Conservation (phyloP, 176 grass and related monocot species). For the Coix lacrymajobi region DNA sequence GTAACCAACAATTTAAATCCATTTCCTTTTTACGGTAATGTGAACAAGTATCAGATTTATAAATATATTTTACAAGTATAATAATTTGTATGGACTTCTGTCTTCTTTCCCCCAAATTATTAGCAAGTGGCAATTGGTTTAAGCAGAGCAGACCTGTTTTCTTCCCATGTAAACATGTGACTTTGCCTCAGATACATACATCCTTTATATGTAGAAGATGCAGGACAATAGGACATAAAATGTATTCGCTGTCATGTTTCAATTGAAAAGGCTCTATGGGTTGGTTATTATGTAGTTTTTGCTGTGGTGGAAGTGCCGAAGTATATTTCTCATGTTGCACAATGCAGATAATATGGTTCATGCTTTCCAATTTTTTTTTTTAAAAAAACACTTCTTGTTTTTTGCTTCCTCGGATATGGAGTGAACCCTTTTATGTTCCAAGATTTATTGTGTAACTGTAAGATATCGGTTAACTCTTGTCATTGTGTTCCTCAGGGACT, state of each 20-base stretch:
- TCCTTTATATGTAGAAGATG: not conserved
- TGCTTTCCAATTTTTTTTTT: not conserved
- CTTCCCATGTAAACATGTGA: not conserved
- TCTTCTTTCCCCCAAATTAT: not conserved
- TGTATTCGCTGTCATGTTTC: not conserved
- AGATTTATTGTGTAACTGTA: not conserved
- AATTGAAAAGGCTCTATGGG: not conserved
- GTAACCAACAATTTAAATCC: conserved; percentile 37
- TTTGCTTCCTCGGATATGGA: not conserved
- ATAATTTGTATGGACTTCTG: not conserved
- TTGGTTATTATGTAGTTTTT: not conserved
- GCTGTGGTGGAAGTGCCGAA: not conserved
- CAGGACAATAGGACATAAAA: not conserved
- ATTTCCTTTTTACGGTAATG: not conserved
- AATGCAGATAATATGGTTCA: not conserved
- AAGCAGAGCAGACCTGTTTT: not conserved
- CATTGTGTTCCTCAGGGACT: conserved; percentile 23
- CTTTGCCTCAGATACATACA: not conserved
- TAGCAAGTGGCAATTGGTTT: not conserved
- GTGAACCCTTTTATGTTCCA: not conserved
- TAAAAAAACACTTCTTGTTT: not conserved
- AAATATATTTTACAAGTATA: not conserved
- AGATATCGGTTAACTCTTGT: not conserved
- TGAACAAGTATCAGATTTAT: not conserved
- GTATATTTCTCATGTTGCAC: not conserved